These are phyloP conservation scores for Dalbergia cultrata DNA, from an alignment of 306 rosid species.

Conservation along the genomic window DNA sequence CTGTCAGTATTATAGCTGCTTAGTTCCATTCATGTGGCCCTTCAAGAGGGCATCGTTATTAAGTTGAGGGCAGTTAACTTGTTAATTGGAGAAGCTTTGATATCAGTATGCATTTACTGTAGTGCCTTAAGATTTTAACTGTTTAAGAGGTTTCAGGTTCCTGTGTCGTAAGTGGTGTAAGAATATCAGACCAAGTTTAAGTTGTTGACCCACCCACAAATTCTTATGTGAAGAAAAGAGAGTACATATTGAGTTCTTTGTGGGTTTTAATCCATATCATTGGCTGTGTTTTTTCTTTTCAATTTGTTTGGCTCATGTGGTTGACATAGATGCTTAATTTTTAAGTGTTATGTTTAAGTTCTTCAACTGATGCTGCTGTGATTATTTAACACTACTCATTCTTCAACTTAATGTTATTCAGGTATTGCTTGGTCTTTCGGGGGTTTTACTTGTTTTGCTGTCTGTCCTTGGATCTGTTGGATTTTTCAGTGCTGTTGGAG, in stretches of 20 bases:
- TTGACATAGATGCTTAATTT: constrained; percentile 13
- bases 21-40: not conserved
- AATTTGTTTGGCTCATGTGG: constrained; percentile 19
- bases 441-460: constrained; percentile 88
- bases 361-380: constrained; percentile 19
- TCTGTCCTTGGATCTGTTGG: constrained; percentile 96
- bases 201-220: too few relatives aligned
- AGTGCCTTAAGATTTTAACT: not conserved
- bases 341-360: constrained; percentile 14
- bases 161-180: too few relatives aligned
- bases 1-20: not conserved
- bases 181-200: too few relatives aligned
- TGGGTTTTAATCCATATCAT: not conserved
- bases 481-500: constrained; percentile 92
- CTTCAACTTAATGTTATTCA: constrained; percentile 50
- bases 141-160: too few relatives aligned
- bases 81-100: not conserved
- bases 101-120: not conserved
- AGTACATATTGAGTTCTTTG: not conserved
- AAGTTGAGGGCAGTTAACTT: constrained; percentile 2
- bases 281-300: constrained; percentile 18
- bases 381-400: constrained; percentile 25
- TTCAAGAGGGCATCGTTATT: not conserved
- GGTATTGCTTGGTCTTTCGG: constrained; percentile 95
- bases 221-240: not conserved